Evolutionary conservation across 2,329 filamentous ascomycete species (phyloP).

Genomic region (Colletotrichum sublineola): DNA sequence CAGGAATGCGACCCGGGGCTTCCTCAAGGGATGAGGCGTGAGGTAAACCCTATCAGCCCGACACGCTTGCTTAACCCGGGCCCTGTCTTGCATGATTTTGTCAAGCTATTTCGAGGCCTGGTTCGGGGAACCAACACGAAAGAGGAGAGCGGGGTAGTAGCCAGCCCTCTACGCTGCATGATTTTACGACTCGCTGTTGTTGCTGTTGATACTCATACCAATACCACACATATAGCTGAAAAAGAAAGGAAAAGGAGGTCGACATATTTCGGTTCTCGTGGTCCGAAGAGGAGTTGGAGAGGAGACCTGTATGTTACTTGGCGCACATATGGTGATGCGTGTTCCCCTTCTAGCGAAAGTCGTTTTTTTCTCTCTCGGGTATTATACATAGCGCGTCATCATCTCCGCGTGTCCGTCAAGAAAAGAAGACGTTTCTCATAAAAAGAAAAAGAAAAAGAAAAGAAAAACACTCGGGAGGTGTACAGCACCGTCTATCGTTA

Average conservation of each 20-base stretch:
- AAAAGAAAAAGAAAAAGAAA: too few species aligned
- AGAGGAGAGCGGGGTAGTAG: not conserved
- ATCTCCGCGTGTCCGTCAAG: not conserved
- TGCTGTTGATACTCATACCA: constrained; percentile 18
- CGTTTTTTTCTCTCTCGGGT: not conserved
- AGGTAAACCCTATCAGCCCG: not conserved
- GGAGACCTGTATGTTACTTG: not conserved
- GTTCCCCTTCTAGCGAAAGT: not conserved
- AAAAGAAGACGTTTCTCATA: not conserved
- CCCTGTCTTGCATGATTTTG: not conserved
- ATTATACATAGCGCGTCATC: not conserved
- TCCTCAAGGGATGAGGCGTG: constrained; percentile 60
- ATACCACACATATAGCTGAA: constrained; percentile 12
- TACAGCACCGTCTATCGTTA: not conserved
- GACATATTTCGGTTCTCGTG: not conserved
- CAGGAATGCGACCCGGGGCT: constrained; percentile 75
- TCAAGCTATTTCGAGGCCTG: not conserved
- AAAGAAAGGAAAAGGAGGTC: not conserved
- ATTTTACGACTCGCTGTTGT: constrained; percentile 29
- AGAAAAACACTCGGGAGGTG: not conserved
- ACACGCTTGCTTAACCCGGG: not conserved
- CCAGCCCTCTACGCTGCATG: constrained; percentile 16
- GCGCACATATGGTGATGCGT: not conserved
- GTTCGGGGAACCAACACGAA: not conserved
- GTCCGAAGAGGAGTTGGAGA: not conserved